phyloP scores from a whole-genome alignment of 2,329 filamentous ascomycete species.

The Parascedosporium putredinis region DNA sequence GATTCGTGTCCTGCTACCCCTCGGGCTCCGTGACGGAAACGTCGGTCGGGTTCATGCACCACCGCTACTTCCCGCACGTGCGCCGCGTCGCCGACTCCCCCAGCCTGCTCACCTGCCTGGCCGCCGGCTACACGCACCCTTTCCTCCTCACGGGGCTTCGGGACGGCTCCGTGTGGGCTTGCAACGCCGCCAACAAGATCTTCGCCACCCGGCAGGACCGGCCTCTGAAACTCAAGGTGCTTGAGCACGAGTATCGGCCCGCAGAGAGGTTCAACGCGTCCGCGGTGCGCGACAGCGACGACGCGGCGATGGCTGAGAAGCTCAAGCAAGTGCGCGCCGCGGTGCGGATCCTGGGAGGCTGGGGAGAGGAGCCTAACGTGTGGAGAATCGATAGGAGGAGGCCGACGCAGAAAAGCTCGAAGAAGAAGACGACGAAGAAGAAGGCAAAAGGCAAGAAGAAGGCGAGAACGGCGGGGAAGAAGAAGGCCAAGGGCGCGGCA shows the following conservation, averaged over 20 bases:
- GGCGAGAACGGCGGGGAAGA: constrained; percentile 24
- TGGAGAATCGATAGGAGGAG: constrained; percentile 1
- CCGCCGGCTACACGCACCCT: constrained; percentile 39
- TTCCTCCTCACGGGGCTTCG: constrained; percentile 42
- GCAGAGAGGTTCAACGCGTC: constrained; percentile 16
- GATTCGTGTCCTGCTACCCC: constrained; percentile 42
- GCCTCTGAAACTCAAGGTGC: constrained; percentile 31
- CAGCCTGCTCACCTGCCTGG: constrained; percentile 38
- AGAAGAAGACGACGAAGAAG: constrained; percentile 28
- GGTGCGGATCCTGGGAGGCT: constrained; percentile 41
- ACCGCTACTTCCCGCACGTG: constrained; percentile 40
- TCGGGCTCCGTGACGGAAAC: constrained; percentile 42
- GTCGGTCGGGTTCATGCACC: constrained; percentile 41
- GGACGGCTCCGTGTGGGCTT: constrained; percentile 42
- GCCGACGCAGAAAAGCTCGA: constrained; percentile 23
- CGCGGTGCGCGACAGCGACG: too few species aligned
- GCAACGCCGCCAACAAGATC: constrained; percentile 33
- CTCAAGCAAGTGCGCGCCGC: constrained; percentile 26
- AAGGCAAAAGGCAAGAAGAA: constrained; percentile 25
- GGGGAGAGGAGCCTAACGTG: constrained; percentile 35
- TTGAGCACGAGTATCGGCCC: constrained; percentile 44
- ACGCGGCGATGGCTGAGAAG: neutral
- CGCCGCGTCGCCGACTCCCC: constrained; percentile 41
- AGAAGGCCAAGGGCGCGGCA: constrained; percentile 19
- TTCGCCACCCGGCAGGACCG: constrained; percentile 28